Base-by-base conservation (phyloP, 2,329 filamentous ascomycete species). In the Pseudogymnoascus sp. region DNA sequence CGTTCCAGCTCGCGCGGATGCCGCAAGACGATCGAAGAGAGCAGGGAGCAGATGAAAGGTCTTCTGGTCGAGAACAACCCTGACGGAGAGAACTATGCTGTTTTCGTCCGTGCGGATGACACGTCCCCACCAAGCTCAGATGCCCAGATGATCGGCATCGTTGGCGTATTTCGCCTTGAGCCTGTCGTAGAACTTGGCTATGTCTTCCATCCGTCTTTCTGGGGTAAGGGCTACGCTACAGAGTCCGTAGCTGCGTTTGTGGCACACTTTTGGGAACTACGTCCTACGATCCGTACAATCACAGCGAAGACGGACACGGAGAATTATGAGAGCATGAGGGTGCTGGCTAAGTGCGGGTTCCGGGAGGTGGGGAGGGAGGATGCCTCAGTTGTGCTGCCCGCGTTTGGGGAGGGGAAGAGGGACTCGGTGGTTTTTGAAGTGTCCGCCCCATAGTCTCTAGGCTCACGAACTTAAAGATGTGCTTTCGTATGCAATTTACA, bases 261-360 rank as follows among this genome's bases (percentile, higher is more conserved):
- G 4, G 8, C 10, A 2, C 14, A 6, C 2, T 64, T 37, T 35
- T 62, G 63, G 63, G 46, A 62, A 4, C 22, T 65, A 56, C 53
- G 62, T 22, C 61, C 63, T n/a, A 37, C 26, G 7, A 50, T 53
- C 2, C 28, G 63, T 16, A 38, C 11, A 12, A 40, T 66, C 3
- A 61, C 35, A 3, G 71, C 70, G 31, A 66, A 67, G 63, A 70
- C 69, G 33, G 71, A 72, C 59, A 65, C 41, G 4, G 66, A 63
- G 11, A 71, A 71, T 61, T 14, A 28, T 5, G 66, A 65, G 24
- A 72, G 70, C 43, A 67, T 65, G 16, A 67, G 66, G 35, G 71
- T 73, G 3, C 26, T 72, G 61, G 60, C 64, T 60, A 72, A 71
- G 53, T 69, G 69, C 65, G 70, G 70, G 6, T 73, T 72, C 50